These are phyloP conservation scores for Cryphonectria japonica DNA, from an alignment of 2,329 filamentous ascomycete genomes.

Conservation along the genomic window DNA sequence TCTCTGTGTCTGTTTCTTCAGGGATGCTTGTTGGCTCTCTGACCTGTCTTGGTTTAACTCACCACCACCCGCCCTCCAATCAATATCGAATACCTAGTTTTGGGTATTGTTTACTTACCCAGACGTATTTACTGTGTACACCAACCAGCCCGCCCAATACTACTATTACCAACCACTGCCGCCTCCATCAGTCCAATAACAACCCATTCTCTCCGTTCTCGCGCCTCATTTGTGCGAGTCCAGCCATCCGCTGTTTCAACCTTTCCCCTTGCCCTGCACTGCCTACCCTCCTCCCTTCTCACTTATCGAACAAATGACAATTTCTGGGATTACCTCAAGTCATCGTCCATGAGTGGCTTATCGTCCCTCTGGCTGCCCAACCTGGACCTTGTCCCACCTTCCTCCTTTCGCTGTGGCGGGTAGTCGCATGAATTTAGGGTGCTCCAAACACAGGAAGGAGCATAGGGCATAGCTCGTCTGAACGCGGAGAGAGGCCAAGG, in stretches of 20 bases:
- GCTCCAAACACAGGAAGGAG: neutral
- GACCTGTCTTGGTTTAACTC: neutral
- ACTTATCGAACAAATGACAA: slow-evolving; percentile 11
- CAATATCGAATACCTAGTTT: neutral
- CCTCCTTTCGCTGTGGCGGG: neutral
- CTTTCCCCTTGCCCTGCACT: neutral
- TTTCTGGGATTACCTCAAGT: slow-evolving; percentile 1
- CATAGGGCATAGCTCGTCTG: neutral
- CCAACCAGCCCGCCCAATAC: neutral
- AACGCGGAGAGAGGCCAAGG: neutral
- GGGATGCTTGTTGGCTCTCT: neutral
- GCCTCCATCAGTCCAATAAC: neutral
- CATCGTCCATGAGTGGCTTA: slow-evolving; percentile 20
- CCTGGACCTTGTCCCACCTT: neutral
- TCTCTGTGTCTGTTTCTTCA: too few species aligned
- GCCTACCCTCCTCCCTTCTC: too few species aligned
- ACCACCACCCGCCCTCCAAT: neutral
- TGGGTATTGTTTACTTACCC: slow-evolving; percentile 2
- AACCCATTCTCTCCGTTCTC: neutral
- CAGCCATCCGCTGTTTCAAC: neutral
- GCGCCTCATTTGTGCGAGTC: slow-evolving; percentile 11
- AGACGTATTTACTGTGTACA: neutral
- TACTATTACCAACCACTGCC: neutral
- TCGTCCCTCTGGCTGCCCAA: neutral
- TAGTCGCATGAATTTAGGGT: neutral